Base-by-base conservation (phyloP, 2,329 filamentous ascomycete genomes). In the Aspergillus novofumigatus region DNA sequence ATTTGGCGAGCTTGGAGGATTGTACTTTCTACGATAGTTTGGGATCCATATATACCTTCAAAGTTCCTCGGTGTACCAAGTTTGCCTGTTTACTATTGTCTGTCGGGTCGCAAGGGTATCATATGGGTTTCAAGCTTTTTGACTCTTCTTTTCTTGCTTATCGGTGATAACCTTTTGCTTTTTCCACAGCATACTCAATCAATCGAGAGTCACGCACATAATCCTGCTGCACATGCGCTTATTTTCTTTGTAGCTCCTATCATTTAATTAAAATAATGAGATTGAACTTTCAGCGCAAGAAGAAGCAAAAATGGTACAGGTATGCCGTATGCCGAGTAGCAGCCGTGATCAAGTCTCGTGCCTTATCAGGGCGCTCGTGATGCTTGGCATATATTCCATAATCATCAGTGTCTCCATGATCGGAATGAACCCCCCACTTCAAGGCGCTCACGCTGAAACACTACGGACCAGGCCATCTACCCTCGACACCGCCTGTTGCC, bases 191-290 rank as follows among this genome's bases (percentile, higher is more conserved):
- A 14, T 47, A 23, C 44, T 47, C 44, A 23, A 23, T 47, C 14
- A 25, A 25, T 47, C 44, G 14, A 66, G 66, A 67, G 67, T 69
- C 62, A 60, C 65, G 59, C 66, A 67, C 65, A 63, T 54, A 51
- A 58, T 3, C 14, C 32, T 17, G 32, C 32, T 49, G 47, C 47
- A 28, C 21, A 21, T 21, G 32, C 32, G 1, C 32, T 17, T 38
- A 35, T 7, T 38, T 17, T 17, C 32, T 38, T 17, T 17, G 32
- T 38, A 17, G 32, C 14, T 8, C 2, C 14, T 17, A 38, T 38
- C 32, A 35, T 35, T 17, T 17, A 7, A 17, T 17, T 17, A 17
- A 14, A 35, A 38, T 38, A 17, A 35, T 38, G 32, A 38, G 14
- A 38, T 17, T 38, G 5, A 3, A 38, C 14, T 17, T 17, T 38